Evolutionary conservation across 2,329 filamentous ascomycete genomes (phyloP), one percentile per base, ranked within the genome.

Genomic region (Ascochyta pisi): DNA sequence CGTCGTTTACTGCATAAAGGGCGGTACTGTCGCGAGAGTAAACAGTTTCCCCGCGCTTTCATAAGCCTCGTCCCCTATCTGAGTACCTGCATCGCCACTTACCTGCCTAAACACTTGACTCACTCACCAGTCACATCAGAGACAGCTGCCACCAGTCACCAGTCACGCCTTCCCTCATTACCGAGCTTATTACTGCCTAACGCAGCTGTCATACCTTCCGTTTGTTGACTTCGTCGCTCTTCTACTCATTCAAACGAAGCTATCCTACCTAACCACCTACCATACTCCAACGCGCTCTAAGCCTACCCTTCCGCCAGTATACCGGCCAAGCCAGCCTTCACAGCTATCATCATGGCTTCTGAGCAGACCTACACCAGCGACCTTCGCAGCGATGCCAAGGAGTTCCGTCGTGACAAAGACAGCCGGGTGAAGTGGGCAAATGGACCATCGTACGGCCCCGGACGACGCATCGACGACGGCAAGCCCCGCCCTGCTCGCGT

Each of bases 371-470:
- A 79, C 67, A 79, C 78, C 65, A 70, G 74, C 70, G 84, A 86
- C 69, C 77, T 86, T 60, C 83, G 84, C 69, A 80, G 79, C 71
- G 75, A 75, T 63, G 78, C 82, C 67, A 81, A 81, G 67, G 81
- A 83, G 64, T 81, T 77, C 74, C 78, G 80, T 64, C 81, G 81
- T 68, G 78, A 78, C 67, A 78, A 79, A 68, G 77, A 79, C 61
- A 78, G 73, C 63, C 78, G 81, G 70, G 74, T 77, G 64, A 83
- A 83, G 70, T 83, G 81, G 81, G 77, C 77, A 19, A 74, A 79
- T 62, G 81, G 81, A 52, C 68, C 73, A 59, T 74, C 68, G 3
- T 74, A 66, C 43, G 72, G 74, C 45, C 76, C 76, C 33, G 74
- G 75, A 50, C 68, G 75, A 57, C 65, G 73, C 43, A 63, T 64